phyloP scores from a whole-genome alignment of 1,284 basidiomycete species.

The Limonomyces culmigenus region DNA sequence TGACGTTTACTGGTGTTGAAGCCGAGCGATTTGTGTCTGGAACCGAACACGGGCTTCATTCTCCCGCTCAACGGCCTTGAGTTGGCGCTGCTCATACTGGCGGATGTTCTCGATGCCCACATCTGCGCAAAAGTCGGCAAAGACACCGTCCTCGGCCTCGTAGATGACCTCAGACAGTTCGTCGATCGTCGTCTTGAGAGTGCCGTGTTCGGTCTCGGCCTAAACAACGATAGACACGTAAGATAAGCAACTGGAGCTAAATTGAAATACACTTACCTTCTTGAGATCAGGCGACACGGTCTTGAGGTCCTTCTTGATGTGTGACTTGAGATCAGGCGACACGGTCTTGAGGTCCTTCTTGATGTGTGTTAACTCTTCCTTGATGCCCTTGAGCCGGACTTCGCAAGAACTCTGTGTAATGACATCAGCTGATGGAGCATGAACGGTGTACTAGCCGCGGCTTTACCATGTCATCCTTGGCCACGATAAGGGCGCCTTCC shows the following conservation, averaged over 20 bases:
- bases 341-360: conserved; percentile 54
- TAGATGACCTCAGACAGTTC: conserved; percentile 47
- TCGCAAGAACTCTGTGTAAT: conserved; percentile 47
- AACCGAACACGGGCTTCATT: conserved; percentile 73
- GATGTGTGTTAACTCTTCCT: conserved; percentile 66
- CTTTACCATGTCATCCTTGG: conserved; percentile 72
- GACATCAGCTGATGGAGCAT: too few relatives aligned
- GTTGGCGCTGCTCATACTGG: conserved; percentile 88
- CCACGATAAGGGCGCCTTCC: conserved; percentile 57
- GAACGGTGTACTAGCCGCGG: too few relatives aligned
- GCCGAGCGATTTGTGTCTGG: conserved; percentile 75
- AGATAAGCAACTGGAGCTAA: neutral
- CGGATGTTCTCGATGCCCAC: conserved; percentile 79
- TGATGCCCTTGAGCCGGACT: conserved; percentile 50
- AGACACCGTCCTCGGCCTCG: conserved; percentile 70
- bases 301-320: neutral
- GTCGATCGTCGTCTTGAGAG: conserved; percentile 37
- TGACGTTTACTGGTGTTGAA: conserved; percentile 67
- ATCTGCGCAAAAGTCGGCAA: conserved; percentile 62
- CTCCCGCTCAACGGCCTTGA: conserved; percentile 78
- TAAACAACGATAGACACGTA: conserved; percentile 10
- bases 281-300: neutral
- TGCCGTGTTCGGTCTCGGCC: conserved; percentile 34
- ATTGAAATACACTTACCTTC: too few relatives aligned
- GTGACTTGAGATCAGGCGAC: conserved; percentile 52